These are phyloP conservation scores for Patellaria atrata DNA, from an alignment of 495 filamentous ascomycete genomes.

Conservation along the genomic window DNA sequence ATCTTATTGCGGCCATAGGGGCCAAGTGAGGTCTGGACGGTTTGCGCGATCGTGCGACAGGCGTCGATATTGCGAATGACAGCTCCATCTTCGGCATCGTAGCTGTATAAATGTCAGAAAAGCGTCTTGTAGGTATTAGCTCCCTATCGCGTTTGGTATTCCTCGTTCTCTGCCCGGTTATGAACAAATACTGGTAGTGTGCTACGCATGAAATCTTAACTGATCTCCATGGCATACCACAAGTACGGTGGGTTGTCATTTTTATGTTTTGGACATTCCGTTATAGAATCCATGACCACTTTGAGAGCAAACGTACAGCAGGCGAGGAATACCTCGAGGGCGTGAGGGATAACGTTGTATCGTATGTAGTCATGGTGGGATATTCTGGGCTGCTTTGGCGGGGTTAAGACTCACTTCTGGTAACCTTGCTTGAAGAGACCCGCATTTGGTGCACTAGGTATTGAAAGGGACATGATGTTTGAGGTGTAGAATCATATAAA, in stretches of 20 bases:
- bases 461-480: conserved; percentile 76
- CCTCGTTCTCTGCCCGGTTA: too few relatives aligned
- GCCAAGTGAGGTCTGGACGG: conserved; percentile 91
- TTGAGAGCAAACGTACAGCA: too few relatives aligned
- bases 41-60: conserved; percentile 86
- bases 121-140: conserved; percentile 3
- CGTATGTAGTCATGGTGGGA: conserved; percentile 7
- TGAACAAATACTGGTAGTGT: too few relatives aligned
- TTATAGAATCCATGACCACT: too few relatives aligned
- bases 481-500: too few relatives aligned
- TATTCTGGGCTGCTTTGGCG: background rate
- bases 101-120: conserved; percentile 55
- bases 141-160: too few relatives aligned
- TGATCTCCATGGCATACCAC: too few relatives aligned
- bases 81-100: conserved; percentile 96
- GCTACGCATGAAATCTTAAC: too few relatives aligned
- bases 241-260: too few relatives aligned
- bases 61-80: conserved; percentile 98
- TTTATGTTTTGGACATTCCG: too few relatives aligned
- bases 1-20: conserved; percentile 99
- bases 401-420: conserved; percentile 54
- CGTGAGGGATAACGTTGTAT: conserved; percentile 17
- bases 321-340: too few relatives aligned
- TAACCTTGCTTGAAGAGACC: conserved; percentile 95
- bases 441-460: conserved; percentile 81